A percentile compares a stretch with the other conserved stretches of the same genome.
Conservation (phyloP, 805 yeast species). For the Metschnikowia hibisci region DNA sequence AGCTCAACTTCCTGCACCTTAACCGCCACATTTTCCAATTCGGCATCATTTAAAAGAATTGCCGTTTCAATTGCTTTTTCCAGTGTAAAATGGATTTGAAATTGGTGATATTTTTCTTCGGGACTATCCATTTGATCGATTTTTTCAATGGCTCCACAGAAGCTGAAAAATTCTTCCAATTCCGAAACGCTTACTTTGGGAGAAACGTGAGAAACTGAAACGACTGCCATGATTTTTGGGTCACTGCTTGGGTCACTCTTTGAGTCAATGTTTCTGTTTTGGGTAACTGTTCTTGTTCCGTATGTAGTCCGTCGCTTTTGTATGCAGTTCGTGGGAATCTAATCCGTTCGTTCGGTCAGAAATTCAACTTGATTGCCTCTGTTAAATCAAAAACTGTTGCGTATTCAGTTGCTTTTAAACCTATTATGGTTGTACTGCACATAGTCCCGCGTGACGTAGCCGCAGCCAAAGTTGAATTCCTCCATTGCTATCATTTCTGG, state of each 20-base stretch:
- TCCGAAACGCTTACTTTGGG: conserved; percentile 45
- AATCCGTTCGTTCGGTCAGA: too few species aligned
- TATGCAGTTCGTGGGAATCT: too few species aligned
- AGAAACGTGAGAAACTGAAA: conserved; percentile 58
- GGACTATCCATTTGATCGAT: conserved; percentile 29
- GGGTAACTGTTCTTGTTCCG: too few species aligned
- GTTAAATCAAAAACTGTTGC: too few species aligned
- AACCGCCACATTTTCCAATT: conserved; percentile 57
- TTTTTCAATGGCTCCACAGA: conserved; percentile 56
- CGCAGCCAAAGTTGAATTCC: neutral
- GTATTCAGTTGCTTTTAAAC: neutral
- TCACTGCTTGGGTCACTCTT: too few species aligned
- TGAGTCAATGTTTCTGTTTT: too few species aligned
- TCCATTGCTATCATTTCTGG: neutral
- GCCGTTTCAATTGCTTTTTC: conserved; percentile 69
- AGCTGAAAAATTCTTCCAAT: conserved; percentile 63
- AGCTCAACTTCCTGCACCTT: conserved; percentile 32
- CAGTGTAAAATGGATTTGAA: conserved; percentile 51
- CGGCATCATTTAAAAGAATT: conserved; percentile 66
- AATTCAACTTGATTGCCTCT: too few species aligned
- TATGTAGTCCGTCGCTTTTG: too few species aligned
- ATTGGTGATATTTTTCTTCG: conserved; percentile 33
- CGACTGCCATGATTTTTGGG: conserved; percentile 32
- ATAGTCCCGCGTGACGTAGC: conserved; percentile 1
- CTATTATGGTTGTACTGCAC: neutral